phyloP scores from a whole-genome alignment of 306 rosid species.

The Coriaria nepalensis region DNA sequence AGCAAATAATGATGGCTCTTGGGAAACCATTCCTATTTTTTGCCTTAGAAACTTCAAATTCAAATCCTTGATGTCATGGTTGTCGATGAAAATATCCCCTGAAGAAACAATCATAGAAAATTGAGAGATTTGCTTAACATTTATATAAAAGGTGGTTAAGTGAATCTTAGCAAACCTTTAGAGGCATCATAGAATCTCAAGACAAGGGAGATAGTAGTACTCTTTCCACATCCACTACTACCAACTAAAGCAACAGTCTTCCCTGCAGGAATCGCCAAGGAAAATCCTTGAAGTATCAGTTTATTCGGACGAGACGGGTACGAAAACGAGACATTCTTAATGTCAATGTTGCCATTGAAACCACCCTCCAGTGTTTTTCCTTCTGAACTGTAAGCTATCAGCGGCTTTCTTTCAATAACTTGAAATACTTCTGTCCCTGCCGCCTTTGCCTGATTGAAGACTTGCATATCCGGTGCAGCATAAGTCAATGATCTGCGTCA shows the following conservation, averaged over 20 bases:
- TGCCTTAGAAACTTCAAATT: conserved; percentile 59
- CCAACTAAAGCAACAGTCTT: conserved; percentile 73
- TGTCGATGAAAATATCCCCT: conserved; percentile 63
- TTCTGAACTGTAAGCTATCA: conserved; percentile 29
- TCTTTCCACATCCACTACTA: conserved; percentile 91
- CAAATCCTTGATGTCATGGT: conserved; percentile 49
- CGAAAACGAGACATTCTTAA: conserved; percentile 43
- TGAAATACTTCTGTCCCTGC: conserved; percentile 79
- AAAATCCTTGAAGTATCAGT: conserved; percentile 48
- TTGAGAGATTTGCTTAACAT: neutral
- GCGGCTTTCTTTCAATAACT: conserved; percentile 60
- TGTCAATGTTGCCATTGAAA: conserved; percentile 40
- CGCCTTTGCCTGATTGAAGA: conserved; percentile 79
- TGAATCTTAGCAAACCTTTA: conserved; percentile 22
- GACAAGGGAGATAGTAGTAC: conserved; percentile 68
- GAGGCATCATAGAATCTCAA: conserved; percentile 69
- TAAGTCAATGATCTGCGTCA: conserved; percentile 53
- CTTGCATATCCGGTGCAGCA: conserved; percentile 87
- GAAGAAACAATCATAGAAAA: conserved; percentile 10
- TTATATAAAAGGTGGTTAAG: neutral
- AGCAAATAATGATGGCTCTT: conserved; percentile 66
- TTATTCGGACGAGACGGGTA: conserved; percentile 72
- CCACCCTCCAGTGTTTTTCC: conserved; percentile 23
- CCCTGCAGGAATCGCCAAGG: conserved; percentile 67
- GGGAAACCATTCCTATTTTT: conserved; percentile 65